These are phyloP conservation scores for Primulina huaijiensis DNA, from an alignment of 257 asterid species.

Conservation along the genomic window DNA sequence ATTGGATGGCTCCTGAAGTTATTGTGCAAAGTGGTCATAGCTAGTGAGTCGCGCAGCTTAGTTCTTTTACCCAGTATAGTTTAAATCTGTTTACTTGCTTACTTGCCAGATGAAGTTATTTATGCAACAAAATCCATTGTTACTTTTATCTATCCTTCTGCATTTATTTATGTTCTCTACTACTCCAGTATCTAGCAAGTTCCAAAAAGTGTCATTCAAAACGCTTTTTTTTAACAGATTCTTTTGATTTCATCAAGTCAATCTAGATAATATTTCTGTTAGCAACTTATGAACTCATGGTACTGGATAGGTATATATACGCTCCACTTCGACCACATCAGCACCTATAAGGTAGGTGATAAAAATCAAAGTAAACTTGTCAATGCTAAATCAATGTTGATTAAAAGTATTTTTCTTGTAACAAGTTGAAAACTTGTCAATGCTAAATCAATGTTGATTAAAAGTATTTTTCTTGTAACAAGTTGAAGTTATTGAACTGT, in stretches of 20 bases:
- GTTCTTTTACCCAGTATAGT: constrained; percentile 21
- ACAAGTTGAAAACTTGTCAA: constrained; percentile 12
- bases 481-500: background rate
- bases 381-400: background rate
- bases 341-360: constrained; percentile 3
- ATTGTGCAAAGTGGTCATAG: constrained; percentile 99
- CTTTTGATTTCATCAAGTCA: background rate
- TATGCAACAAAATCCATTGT: background rate
- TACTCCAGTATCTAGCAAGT: constrained; percentile 2
- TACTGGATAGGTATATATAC: background rate
- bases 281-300: background rate
- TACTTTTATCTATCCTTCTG: background rate
- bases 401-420: background rate
- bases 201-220: background rate
- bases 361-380: constrained; percentile 9
- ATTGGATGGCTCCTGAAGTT: constrained; percentile 99
- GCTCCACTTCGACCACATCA: background rate
- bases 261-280: background rate
- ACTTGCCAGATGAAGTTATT: constrained; percentile 9
- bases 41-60: constrained; percentile 62
- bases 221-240: background rate
- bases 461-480: background rate
- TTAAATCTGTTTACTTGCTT: constrained; percentile 12
- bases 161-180: background rate
- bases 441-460: background rate